Conservation (phyloP, 305 asterid genomes). For the Solanum hybrid region DNA sequence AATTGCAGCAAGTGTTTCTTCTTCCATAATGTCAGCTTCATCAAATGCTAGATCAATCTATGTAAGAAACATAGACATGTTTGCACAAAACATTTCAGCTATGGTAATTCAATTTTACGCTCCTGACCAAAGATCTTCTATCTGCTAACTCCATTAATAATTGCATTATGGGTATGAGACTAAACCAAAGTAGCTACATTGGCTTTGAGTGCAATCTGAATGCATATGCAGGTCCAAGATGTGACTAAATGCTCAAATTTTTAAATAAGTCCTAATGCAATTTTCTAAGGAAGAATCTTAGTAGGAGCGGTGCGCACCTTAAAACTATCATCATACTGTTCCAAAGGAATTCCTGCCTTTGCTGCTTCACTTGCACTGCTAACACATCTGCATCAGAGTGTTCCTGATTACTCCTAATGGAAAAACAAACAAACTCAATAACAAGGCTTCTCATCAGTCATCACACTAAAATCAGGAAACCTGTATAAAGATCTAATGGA, state of each 20-base stretch:
- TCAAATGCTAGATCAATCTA: conserved; percentile 59
- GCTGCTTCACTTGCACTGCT: conserved; percentile 83
- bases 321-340: conserved; percentile 32
- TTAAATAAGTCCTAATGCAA: neutral
- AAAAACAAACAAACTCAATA: conserved; percentile 7
- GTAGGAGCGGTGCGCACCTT: conserved; percentile 27
- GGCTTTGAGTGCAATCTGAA: neutral
- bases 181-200: neutral
- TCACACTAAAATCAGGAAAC: neutral
- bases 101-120: neutral
- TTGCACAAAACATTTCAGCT: neutral
- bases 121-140: neutral
- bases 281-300: neutral
- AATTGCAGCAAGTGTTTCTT: conserved; percentile 49
- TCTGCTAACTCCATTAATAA: neutral
- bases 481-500: neutral
- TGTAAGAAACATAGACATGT: conserved; percentile 1
- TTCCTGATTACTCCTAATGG: conserved; percentile 27
- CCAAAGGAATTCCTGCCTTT: conserved; percentile 76
- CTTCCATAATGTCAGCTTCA: conserved; percentile 67
- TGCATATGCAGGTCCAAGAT: neutral
- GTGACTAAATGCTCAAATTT: neutral
- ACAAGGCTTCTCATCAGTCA: neutral
- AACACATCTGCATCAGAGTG: conserved; percentile 52
- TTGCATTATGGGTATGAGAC: neutral